These are phyloP conservation scores for Blastocrithidia nonstop DNA, from an alignment of 208 protist genomes.

Conservation along the genomic window DNA sequence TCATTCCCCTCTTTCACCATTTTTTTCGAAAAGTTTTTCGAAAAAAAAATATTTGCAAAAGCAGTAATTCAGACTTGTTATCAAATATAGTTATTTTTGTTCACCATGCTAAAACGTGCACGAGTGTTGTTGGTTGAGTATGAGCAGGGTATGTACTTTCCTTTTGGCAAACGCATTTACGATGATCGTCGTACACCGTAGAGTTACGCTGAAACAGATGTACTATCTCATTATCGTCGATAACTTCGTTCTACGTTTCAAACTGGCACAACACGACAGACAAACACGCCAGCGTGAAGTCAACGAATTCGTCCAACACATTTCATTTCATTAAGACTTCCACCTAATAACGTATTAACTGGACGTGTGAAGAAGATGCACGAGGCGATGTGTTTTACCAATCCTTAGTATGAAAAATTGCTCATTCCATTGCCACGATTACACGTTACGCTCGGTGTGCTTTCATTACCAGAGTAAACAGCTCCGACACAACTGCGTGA, in stretches of 20 bases:
- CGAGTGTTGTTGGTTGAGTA: constrained; percentile 11
- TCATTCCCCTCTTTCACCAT: too few relatives aligned
- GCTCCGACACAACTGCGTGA: background rate
- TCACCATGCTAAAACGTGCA: background rate
- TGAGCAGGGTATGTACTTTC: constrained; percentile 74
- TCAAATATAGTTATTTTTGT: background rate
- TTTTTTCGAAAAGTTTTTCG: too few relatives aligned
- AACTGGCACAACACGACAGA: constrained; percentile 68
- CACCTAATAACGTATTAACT: constrained; percentile 25
- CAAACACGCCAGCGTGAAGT: constrained; percentile 43
- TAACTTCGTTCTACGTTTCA: constrained; percentile 60
- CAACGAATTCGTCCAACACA: constrained; percentile 41
- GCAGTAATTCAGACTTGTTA: background rate
- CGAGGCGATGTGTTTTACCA: constrained; percentile 46
- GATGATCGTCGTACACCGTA: constrained; percentile 38
- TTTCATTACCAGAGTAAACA: constrained; percentile 15
- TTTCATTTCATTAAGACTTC: constrained; percentile 69
- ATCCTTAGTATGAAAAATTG: constrained; percentile 29
- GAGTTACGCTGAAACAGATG: constrained; percentile 32
- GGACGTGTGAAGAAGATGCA: constrained; percentile 58
- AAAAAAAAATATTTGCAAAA: too few relatives aligned
- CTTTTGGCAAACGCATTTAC: constrained; percentile 75
- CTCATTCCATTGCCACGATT: constrained; percentile 47
- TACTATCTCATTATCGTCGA: constrained; percentile 64
- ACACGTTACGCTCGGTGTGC: constrained; percentile 75